Percentiles rank a stretch among this genome's conserved stretches.
Evolutionary conservation across 2,329 filamentous ascomycete genomes (phyloP).

Genomic region (Arachnomyces sp.): DNA sequence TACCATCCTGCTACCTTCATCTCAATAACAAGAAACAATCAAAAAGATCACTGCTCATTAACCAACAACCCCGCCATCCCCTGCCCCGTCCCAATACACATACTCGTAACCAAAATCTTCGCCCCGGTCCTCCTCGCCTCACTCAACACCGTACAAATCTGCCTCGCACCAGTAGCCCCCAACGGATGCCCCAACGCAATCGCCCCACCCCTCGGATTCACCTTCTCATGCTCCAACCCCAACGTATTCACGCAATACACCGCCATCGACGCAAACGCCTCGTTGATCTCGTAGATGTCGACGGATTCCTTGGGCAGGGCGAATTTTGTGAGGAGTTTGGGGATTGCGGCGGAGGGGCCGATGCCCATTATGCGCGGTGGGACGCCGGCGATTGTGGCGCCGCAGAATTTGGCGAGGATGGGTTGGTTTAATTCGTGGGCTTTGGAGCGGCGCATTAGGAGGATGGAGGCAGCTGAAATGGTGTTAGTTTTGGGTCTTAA

Average conservation of each 20-base stretch:
- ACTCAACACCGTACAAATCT: slow-evolving; percentile 85
- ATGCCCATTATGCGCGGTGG: slow-evolving; percentile 97
- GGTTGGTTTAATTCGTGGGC: slow-evolving; percentile 81
- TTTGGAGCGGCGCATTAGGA: slow-evolving; percentile 90
- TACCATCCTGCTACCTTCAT: background rate
- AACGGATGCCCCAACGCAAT: slow-evolving; percentile 89
- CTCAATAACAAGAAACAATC: slow-evolving; percentile 5
- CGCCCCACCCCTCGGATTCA: slow-evolving; percentile 91
- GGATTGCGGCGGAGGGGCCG: slow-evolving; percentile 51
- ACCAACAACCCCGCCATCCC: slow-evolving; percentile 61
- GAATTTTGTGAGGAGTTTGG: slow-evolving; percentile 77
- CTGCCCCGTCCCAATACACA: slow-evolving; percentile 68
- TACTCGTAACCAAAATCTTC: slow-evolving; percentile 85
- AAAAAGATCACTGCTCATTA: slow-evolving; percentile 55
- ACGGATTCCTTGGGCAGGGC: slow-evolving; percentile 72
- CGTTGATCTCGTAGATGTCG: slow-evolving; percentile 90
- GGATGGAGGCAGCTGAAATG: slow-evolving; percentile 65
- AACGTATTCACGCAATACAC: slow-evolving; percentile 79
- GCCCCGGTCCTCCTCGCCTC: slow-evolving; percentile 78
- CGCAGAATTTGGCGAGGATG: slow-evolving; percentile 90
- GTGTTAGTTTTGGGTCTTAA: slow-evolving; percentile 16
- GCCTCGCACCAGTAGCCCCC: slow-evolving; percentile 78
- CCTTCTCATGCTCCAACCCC: slow-evolving; percentile 56
- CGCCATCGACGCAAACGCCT: slow-evolving; percentile 96
- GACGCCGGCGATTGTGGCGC: slow-evolving; percentile 81